Evolutionary conservation across 2,329 filamentous ascomycete species (phyloP), one percentile per base, ranked within the genome.

Genomic region (Pyrenochaeta sp.): DNA sequence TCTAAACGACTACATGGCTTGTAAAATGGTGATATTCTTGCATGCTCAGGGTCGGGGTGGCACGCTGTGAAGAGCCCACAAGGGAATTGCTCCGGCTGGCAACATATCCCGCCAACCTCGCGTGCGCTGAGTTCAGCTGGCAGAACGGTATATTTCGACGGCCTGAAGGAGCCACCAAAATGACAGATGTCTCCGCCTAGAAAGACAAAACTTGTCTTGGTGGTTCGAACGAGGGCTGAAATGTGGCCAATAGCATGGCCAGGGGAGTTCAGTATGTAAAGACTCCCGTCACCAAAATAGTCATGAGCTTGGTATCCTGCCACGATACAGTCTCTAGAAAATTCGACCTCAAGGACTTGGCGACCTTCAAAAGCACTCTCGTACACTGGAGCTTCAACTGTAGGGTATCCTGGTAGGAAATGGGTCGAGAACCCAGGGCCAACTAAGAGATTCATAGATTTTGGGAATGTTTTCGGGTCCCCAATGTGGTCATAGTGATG

Each of bases 241-340:
- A 82, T 72, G 57, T 83, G 81, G 1, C 79, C 81, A 2, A 81
- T 63, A 1, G 78, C 75, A 57, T 84, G 82, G 2, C 83, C 83
- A 0, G 82, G 82, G 2, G 80, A 77, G 56, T 82, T 71, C 31
- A 85, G 74, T 2, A 86, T 73, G 60, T 84, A 85, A 54, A 86
- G 83, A 17, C 73, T 78, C 0, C 83, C 83, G 60, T 86, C 83
- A 4, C 77, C 77, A 49, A 84, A 86, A 61, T 78, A 85, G 64
- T 86, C 83, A 18, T 72, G 64, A 1, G 80, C 80, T 27, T 70
- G 56, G 63, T 81, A 82, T 7, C 73, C 64, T 1, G 78, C 80
- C 29, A 82, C 78, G 14, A 40, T 40, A 11, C 49, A 35, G 5
- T 57, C 11, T 23, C 33, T 14, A 2, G 15, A 12, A 40, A 61